These are phyloP conservation scores for Meredithiella fracta DNA, from an alignment of 2,329 filamentous ascomycete genomes.

Conservation along the genomic window DNA sequence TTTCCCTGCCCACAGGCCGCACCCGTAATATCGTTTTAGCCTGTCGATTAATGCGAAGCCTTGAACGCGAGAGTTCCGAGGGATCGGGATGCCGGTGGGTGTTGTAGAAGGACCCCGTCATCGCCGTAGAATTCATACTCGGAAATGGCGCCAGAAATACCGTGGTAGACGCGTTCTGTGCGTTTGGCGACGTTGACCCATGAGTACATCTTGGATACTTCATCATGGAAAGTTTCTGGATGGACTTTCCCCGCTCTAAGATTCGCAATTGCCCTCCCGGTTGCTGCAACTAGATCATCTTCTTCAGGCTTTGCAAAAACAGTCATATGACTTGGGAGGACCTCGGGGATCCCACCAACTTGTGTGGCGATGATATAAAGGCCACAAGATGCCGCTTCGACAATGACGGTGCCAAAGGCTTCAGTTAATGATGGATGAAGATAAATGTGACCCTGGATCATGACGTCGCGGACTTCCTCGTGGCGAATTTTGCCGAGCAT, in stretches of 20 bases:
- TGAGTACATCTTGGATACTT: slow-evolving; percentile 96
- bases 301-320: slow-evolving; percentile 94
- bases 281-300: slow-evolving; percentile 81
- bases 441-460: slow-evolving; percentile 94
- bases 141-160: slow-evolving; percentile 71
- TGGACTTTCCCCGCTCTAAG: slow-evolving; percentile 74
- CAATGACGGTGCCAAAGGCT: slow-evolving; percentile 93
- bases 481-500: slow-evolving; percentile 85
- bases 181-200: slow-evolving; percentile 92
- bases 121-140: slow-evolving; percentile 64
- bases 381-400: slow-evolving; percentile 90
- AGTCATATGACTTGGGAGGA: slow-evolving; percentile 91
- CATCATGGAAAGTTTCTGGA: slow-evolving; percentile 87
- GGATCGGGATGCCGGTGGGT: slow-evolving; percentile 35
- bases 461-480: slow-evolving; percentile 92
- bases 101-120: slow-evolving; percentile 4
- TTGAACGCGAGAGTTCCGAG: slow-evolving; percentile 51
- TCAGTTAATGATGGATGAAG: slow-evolving; percentile 90
- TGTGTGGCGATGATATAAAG: slow-evolving; percentile 93
- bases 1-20: slow-evolving; percentile 96
- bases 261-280: slow-evolving; percentile 72
- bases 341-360: slow-evolving; percentile 92
- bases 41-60: slow-evolving; percentile 89
- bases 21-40: slow-evolving; percentile 91
- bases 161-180: slow-evolving; percentile 88